phyloP scores from a whole-genome alignment of 225 moss, liverwort and hornwort species.

The Polytrichum formosum region DNA sequence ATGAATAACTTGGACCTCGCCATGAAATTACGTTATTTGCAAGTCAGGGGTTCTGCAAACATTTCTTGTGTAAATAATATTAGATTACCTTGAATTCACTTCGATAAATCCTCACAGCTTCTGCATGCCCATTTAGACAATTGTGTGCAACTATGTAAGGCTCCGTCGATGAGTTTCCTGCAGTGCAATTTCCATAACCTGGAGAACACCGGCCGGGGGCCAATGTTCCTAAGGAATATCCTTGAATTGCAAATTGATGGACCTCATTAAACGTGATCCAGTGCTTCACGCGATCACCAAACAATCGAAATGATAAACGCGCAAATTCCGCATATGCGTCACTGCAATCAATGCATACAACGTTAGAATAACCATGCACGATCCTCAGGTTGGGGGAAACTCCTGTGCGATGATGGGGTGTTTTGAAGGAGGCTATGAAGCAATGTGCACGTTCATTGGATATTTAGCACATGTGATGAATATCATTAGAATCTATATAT shows the following conservation, averaged over 20 bases:
- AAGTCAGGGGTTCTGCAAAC: no score
- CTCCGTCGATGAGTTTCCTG: slow-evolving; percentile 38
- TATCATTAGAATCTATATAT: no score
- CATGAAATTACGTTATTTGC: no score
- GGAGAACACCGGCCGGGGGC: slow-evolving; percentile 53
- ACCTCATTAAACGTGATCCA: slow-evolving; percentile 58
- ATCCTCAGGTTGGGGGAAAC: no score
- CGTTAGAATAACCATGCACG: background rate
- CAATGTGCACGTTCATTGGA: background rate
- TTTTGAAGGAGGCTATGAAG: background rate
- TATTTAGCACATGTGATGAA: background rate
- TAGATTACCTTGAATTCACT: slow-evolving; percentile 38
- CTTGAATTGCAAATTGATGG: slow-evolving; percentile 23
- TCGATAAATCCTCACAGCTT: slow-evolving; percentile 45
- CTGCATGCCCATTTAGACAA: slow-evolving; percentile 40
- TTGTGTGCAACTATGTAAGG: slow-evolving; percentile 53
- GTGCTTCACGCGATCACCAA: slow-evolving; percentile 51
- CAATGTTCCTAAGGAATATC: slow-evolving; percentile 38
- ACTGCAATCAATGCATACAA: slow-evolving; percentile 18
- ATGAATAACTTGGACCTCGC: no score
- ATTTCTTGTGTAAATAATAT: no score
- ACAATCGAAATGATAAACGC: slow-evolving; percentile 33
- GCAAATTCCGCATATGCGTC: slow-evolving; percentile 25
- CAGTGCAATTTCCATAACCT: slow-evolving; percentile 14
- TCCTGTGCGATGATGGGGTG: background rate